phyloP scores from a whole-genome alignment of 176 grass and related monocot species.

The Otatea glauca region DNA sequence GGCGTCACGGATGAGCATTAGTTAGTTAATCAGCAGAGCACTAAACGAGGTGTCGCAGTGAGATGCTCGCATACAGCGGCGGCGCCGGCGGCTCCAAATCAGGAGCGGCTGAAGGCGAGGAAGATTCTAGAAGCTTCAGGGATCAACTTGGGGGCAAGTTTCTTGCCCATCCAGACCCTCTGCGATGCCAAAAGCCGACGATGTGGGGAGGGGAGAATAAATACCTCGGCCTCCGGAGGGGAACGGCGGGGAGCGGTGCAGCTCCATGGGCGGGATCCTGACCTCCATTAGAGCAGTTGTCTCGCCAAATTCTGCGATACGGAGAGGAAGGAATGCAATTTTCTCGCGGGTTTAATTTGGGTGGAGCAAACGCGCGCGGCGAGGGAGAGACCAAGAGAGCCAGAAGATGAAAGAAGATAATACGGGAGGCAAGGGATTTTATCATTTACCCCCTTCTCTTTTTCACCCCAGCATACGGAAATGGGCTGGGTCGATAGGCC shows the following conservation, averaged over 20 bases:
- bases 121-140: slow-evolving; percentile 10
- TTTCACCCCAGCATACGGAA: neutral
- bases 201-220: neutral
- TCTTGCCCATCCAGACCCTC: neutral
- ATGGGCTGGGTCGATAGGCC: neutral
- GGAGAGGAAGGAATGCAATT: neutral
- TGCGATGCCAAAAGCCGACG: neutral
- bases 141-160: neutral
- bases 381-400: neutral
- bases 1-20: neutral
- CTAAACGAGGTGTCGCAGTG: neutral
- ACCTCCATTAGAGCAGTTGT: slow-evolving; percentile 47
- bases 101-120: neutral
- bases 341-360: neutral
- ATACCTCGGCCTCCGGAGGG: slow-evolving; percentile 50
- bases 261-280: slow-evolving; percentile 48
- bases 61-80: neutral
- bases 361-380: slow-evolving; percentile 16
- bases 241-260: slow-evolving; percentile 47
- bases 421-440: neutral
- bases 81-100: neutral
- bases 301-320: neutral
- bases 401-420: slow-evolving; percentile 34
- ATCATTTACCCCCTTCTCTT: neutral
- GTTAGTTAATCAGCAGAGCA: neutral